These are phyloP conservation scores for Nakazawaea pomicola DNA, from an alignment of 805 yeast species.

Conservation along the genomic window DNA sequence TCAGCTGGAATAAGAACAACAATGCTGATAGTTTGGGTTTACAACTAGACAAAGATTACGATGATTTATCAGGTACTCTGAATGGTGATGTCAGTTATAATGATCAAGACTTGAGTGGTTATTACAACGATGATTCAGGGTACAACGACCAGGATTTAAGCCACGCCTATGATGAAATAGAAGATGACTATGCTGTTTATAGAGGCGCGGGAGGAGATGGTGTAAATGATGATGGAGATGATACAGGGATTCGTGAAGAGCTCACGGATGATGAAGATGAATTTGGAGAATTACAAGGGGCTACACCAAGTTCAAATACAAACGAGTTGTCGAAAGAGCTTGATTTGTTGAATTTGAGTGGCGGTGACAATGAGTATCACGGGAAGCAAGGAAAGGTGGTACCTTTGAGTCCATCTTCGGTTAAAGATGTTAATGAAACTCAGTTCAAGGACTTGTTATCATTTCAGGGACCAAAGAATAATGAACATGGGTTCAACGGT, in stretches of 20 bases:
- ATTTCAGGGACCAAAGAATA: no score
- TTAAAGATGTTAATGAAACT: no score
- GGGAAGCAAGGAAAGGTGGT: no score
- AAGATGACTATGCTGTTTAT: neutral
- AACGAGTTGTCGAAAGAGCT: neutral
- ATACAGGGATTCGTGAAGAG: no score
- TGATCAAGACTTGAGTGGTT: neutral
- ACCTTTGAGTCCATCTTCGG: neutral
- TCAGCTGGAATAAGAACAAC: neutral
- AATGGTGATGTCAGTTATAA: neutral
- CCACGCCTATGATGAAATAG: neutral
- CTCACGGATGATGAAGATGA: slow-evolving; percentile 1
- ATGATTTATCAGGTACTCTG: neutral
- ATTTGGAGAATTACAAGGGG: slow-evolving; percentile 1
- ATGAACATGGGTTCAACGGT: no score
- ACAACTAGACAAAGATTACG: neutral
- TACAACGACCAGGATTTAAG: slow-evolving; percentile 1
- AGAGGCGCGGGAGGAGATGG: no score
- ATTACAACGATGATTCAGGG: neutral
- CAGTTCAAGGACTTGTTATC: no score
- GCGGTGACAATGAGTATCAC: no score
- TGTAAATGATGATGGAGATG: neutral
- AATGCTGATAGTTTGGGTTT: neutral
- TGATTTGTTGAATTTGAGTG: neutral
- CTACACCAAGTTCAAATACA: neutral